Conservation (phyloP, 768 basidiomycete species). For the Mycena filopes region DNA sequence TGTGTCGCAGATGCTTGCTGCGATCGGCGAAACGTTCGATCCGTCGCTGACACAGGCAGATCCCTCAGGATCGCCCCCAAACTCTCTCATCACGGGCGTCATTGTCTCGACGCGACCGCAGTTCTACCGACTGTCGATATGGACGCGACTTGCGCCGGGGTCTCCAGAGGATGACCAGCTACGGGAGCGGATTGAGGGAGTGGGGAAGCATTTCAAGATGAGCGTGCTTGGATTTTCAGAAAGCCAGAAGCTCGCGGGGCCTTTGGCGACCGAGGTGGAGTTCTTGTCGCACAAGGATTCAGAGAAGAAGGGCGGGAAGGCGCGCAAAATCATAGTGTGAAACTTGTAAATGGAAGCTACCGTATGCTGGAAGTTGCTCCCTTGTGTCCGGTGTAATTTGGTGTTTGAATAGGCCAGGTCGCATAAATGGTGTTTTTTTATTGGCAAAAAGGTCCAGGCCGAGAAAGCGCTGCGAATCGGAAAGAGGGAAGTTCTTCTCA, state of each 20-base stretch:
- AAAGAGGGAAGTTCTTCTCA: too few species aligned
- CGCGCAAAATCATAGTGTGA: constrained; percentile 82
- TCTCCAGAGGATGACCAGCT: constrained; percentile 64
- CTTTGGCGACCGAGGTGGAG: constrained; percentile 95
- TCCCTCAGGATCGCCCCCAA: constrained; percentile 53
- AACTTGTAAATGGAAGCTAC: neutral
- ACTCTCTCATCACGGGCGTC: constrained; percentile 88
- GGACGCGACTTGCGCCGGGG: constrained; percentile 90
- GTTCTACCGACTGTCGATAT: constrained; percentile 97
- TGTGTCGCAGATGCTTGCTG: constrained; percentile 90
- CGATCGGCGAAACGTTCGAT: constrained; percentile 99
- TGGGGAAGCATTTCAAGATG: constrained; percentile 93
- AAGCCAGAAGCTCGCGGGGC: constrained; percentile 77
- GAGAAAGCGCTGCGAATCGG: too few species aligned
- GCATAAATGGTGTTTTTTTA: too few species aligned
- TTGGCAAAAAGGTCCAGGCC: too few species aligned
- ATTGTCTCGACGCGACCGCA: constrained; percentile 94
- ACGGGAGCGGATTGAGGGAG: constrained; percentile 82
- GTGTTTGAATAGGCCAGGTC: too few species aligned
- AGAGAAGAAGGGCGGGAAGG: constrained; percentile 90
- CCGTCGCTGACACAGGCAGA: constrained; percentile 72
- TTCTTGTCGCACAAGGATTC: constrained; percentile 95
- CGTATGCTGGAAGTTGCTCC: too few species aligned
- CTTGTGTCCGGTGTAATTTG: too few species aligned
- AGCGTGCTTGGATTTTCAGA: constrained; percentile 86